Percentiles rank a stretch among this genome's conserved stretches.
These are phyloP conservation scores for Athelia psychrophila DNA, from an alignment of 1,284 basidiomycete species.

Conservation along the genomic window DNA sequence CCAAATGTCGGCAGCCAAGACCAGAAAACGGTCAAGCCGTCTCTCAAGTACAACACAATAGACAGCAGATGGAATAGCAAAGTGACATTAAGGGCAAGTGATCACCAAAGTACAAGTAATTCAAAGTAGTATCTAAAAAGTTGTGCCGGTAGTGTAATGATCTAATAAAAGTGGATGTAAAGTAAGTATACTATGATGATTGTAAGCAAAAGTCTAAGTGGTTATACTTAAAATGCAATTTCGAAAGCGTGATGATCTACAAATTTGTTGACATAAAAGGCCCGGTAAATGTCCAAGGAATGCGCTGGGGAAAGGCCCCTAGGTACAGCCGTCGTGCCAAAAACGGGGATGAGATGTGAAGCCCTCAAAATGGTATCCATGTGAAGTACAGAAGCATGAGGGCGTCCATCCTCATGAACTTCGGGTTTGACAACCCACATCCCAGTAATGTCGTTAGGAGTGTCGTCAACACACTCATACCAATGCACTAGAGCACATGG, in stretches of 20 bases:
- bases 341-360: conserved; percentile 16
- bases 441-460: conserved; percentile 8
- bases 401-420: not conserved
- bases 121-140: no score
- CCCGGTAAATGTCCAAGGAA: conserved; percentile 11
- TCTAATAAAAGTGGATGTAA: no score
- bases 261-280: conserved; percentile 17
- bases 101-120: no score
- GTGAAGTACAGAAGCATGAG: conserved; percentile 10
- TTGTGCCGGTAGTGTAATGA: no score
- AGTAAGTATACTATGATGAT: no score
- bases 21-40: not conserved
- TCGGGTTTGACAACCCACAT: conserved; percentile 14
- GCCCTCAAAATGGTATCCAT: conserved; percentile 14
- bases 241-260: conserved; percentile 14
- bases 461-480: conserved; percentile 5
- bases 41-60: not conserved
- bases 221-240: not conserved
- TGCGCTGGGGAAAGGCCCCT: conserved; percentile 2
- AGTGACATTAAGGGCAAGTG: no score
- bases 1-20: not conserved
- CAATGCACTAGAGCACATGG: conserved; percentile 15
- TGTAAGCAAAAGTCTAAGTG: not conserved
- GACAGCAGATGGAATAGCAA: not conserved
- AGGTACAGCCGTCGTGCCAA: conserved; percentile 7